These are phyloP conservation scores for Hypoxylon fuscum DNA, from an alignment of 495 filamentous ascomycete species.

Conservation along the genomic window DNA sequence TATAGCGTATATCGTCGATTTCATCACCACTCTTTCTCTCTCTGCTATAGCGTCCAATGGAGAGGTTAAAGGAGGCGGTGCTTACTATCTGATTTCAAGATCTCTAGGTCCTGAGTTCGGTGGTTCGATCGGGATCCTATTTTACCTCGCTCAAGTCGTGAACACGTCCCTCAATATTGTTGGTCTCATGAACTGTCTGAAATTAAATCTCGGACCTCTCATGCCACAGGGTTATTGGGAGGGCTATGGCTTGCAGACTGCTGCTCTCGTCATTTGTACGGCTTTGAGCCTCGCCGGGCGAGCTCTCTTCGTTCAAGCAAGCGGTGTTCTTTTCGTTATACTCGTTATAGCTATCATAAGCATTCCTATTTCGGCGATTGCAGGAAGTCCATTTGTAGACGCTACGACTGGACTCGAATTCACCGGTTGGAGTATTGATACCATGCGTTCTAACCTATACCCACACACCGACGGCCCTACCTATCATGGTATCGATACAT, in stretches of 20 bases:
- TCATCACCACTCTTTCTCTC: constrained; percentile 84
- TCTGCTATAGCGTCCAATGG: constrained; percentile 92
- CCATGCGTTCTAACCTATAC: constrained; percentile 74
- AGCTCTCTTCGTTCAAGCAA: constrained; percentile 80
- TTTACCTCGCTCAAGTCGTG: constrained; percentile 84
- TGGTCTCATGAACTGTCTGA: constrained; percentile 84
- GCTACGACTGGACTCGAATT: constrained; percentile 71
- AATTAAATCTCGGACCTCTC: constrained; percentile 77
- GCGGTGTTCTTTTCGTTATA: constrained; percentile 79
- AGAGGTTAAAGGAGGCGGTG: constrained; percentile 86
- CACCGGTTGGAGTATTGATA: constrained; percentile 75
- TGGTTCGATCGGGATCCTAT: constrained; percentile 89
- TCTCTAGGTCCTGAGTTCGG: constrained; percentile 90
- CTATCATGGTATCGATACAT: constrained; percentile 72
- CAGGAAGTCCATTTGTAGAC: constrained; percentile 71
- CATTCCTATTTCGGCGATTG: constrained; percentile 78
- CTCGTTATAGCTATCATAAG: constrained; percentile 80
- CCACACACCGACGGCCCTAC: constrained; percentile 55
- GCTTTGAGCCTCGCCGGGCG: constrained; percentile 81
- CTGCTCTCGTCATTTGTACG: constrained; percentile 77
- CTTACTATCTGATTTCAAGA: constrained; percentile 89
- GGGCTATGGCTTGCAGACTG: constrained; percentile 80
- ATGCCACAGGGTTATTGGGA: constrained; percentile 78
- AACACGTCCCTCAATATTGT: constrained; percentile 92
- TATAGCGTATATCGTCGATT: constrained; percentile 77